Evolutionary conservation across 2,329 filamentous ascomycete genomes (phyloP).

Genomic region (Fusarium transvaalense): DNA sequence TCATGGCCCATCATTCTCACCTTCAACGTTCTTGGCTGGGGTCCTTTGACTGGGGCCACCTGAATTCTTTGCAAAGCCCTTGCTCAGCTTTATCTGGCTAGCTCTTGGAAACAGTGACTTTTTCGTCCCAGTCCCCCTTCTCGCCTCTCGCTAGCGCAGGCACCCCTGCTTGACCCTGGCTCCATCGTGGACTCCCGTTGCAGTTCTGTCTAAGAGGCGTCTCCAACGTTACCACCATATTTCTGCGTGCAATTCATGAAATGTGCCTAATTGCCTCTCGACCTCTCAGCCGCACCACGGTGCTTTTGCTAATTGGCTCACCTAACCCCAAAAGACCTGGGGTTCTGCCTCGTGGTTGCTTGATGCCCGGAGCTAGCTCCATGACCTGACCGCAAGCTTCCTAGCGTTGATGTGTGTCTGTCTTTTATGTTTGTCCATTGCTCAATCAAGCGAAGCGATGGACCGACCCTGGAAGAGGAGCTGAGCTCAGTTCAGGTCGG

Average conservation of each 20-base stretch:
- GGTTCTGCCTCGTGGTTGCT: constrained; percentile 44
- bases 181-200: constrained; percentile 9
- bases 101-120: constrained; percentile 20
- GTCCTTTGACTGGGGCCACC: constrained; percentile 21
- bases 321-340: not conserved
- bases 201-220: constrained; percentile 21
- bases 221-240: constrained; percentile 24
- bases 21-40: constrained; percentile 16
- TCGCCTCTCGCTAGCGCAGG: constrained; percentile 12
- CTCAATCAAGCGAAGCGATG: constrained; percentile 33
- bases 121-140: constrained; percentile 26
- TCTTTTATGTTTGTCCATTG: constrained; percentile 18
- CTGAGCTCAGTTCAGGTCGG: constrained; percentile 25
- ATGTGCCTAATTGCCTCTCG: constrained; percentile 38
- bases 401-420: constrained; percentile 34
- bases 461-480: constrained; percentile 25
- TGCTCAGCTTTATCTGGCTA: constrained; percentile 27
- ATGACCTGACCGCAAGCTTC: constrained; percentile 35
- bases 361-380: constrained; percentile 24
- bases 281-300: constrained; percentile 46
- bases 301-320: constrained; percentile 34
- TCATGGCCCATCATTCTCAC: constrained; percentile 8
- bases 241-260: constrained; percentile 22
- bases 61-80: constrained; percentile 30
- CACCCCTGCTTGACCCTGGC: constrained; percentile 19